phyloP scores from a whole-genome alignment of 306 rosid genomes.

The Ormosia semicastrata region DNA sequence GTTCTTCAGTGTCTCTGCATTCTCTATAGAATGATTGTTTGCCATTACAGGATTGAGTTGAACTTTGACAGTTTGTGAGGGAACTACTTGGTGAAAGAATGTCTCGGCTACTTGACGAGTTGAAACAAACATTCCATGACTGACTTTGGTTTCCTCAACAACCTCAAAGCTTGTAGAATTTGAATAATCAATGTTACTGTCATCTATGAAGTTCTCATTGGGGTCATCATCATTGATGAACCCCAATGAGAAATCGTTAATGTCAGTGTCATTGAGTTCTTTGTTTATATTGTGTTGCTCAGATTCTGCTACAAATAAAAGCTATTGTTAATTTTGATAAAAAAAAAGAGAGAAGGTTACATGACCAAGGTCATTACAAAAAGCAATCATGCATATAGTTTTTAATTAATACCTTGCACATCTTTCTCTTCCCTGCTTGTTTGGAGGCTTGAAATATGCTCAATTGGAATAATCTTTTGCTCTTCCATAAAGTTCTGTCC shows the following conservation, averaged over 20 bases:
- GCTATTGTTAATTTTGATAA: background rate
- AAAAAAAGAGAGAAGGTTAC: background rate
- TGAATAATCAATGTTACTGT: slow-evolving; percentile 55
- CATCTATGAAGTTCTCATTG: slow-evolving; percentile 50
- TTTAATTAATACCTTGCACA: slow-evolving; percentile 52
- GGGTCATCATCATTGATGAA: slow-evolving; percentile 62
- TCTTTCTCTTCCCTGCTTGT: slow-evolving; percentile 47
- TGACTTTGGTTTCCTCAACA: slow-evolving; percentile 73
- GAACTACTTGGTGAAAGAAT: slow-evolving; percentile 78
- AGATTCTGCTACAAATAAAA: slow-evolving; percentile 29
- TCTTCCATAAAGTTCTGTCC: slow-evolving; percentile 70
- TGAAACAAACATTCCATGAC: slow-evolving; percentile 81
- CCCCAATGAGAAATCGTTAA: slow-evolving; percentile 58
- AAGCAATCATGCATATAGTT: background rate
- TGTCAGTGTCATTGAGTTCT: slow-evolving; percentile 47
- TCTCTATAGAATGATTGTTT: slow-evolving; percentile 30
- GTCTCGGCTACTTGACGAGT: slow-evolving; percentile 81
- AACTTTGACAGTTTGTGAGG: slow-evolving; percentile 78
- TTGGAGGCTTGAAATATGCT: slow-evolving; percentile 57
- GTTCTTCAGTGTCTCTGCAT: slow-evolving; percentile 22
- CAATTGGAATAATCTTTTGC: slow-evolving; percentile 69
- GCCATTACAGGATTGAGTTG: slow-evolving; percentile 57
- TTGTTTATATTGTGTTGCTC: slow-evolving; percentile 38
- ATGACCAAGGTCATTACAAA: background rate
- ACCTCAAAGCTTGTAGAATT: slow-evolving; percentile 74